Base-by-base conservation (phyloP, 1,284 basidiomycete species). In the Blastosporella zonata region DNA sequence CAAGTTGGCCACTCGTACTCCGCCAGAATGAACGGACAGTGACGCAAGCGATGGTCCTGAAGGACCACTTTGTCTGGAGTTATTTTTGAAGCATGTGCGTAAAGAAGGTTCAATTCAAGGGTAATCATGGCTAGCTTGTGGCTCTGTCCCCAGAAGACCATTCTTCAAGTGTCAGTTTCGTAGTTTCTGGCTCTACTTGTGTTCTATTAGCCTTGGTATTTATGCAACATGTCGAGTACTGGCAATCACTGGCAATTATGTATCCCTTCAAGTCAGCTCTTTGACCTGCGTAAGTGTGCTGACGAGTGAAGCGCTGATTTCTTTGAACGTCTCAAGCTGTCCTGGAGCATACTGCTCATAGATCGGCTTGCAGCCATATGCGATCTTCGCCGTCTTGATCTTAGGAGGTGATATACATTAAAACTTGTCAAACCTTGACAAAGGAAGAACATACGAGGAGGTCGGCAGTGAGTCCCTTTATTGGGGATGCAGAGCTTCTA, bases 381-480 rank as follows among this genome's bases (percentile, higher is more conserved):
- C 61, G 44, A 65, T 55, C 48, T 65, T 58, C 0, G 64, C 64
- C 6, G 59, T 71, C 43, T 70, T 67, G 41, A 89, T 87, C 78
- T 89, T 60, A 28, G 28, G 21, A 22, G 35, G 15, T 27, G 39
- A 47, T 13, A 25, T 22, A 15, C 27, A 15, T 20, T 15, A 21
- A 18, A 40, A 23, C n/a, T 28, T 8, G 35, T 38, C 9, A 13
- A 8, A n/a, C n/a, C n/a, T n/a, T 6, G 27, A 28, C 39, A 29
- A 28, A 13, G 17, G 46, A 18, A 34, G 3, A 8, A 47, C 82
- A 57, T 58, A 91, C 87, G 45, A 91, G 67, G 13, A 94, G 86
- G 55, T 93, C 89, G 0, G 90, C 75, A 0, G 90, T 93, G 1
- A 93, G 67, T 0, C 91, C 91, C 61, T 90, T 90, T 55, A 93